Conservation (phyloP, 495 filamentous ascomycete species). For the Tuber borchii region DNA sequence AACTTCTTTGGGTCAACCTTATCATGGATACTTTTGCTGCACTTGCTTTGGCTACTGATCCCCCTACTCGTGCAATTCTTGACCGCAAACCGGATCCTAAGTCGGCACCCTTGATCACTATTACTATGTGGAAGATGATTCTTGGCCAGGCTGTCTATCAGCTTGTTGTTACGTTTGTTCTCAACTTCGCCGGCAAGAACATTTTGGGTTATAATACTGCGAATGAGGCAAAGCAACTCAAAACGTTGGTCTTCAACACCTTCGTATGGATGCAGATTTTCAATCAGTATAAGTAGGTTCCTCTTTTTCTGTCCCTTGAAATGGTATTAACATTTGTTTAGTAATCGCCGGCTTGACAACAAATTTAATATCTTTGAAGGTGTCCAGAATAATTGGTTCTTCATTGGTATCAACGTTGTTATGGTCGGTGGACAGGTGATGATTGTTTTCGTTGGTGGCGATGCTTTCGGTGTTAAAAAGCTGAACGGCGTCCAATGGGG, state of each 20-base stretch:
- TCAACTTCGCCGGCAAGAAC: constrained; percentile 63
- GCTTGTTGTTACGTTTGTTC: constrained; percentile 66
- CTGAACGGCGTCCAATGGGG: constrained; percentile 67
- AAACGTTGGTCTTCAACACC: constrained; percentile 79
- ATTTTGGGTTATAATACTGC: constrained; percentile 56
- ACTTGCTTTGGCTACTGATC: constrained; percentile 84
- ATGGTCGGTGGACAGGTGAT: constrained; percentile 76
- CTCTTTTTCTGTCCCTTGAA: constrained; percentile 1
- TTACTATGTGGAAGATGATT: constrained; percentile 93
- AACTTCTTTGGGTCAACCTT: constrained; percentile 85
- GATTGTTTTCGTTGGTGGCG: constrained; percentile 71
- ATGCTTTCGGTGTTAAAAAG: constrained; percentile 58
- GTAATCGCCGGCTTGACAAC: constrained; percentile 78
- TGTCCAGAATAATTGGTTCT: constrained; percentile 70
- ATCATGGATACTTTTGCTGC: constrained; percentile 96
- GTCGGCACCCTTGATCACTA: constrained; percentile 66
- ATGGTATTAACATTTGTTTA: constrained; percentile 28
- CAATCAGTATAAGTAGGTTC: constrained; percentile 66
- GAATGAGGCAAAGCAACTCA: constrained; percentile 45
- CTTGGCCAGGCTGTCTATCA: constrained; percentile 78
- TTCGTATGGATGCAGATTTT: constrained; percentile 96
- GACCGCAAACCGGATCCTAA: constrained; percentile 71
- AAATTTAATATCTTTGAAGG: constrained; percentile 85
- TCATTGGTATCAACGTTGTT: constrained; percentile 70
- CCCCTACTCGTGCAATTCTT: constrained; percentile 62